Base-by-base conservation (phyloP, 2,329 filamentous ascomycete species). In the Bipolaris bicolor region DNA sequence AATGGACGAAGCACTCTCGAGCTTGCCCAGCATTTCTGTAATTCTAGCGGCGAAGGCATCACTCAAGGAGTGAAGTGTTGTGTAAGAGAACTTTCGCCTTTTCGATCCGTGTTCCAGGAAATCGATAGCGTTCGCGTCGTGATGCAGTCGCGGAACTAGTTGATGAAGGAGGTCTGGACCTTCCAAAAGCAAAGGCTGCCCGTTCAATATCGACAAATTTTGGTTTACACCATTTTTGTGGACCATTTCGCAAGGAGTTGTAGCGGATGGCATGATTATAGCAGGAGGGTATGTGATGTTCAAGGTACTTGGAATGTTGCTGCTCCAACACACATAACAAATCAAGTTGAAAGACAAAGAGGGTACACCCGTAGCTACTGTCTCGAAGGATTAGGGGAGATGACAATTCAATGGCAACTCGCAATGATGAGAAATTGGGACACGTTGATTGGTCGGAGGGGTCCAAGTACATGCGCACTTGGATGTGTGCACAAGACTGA, bases 111-210 rank as follows among this genome's bases (percentile, higher is more conserved):
- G 65, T 56, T 80, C 76, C 29, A 86, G 79, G 69, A 87, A 90
- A 55, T 92, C 88, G 60, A 93, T 82, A 7, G 90, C 90, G 5
- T 69, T 55, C 24, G 49, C 65, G 44, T 75, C 66, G 45, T 75
- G 58, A 34, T 77, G 65, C 24, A 73, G 63, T 54, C 68, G 68
- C 24, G 79, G 76, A 47, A 95, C 84, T 7, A 96, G 81, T 9
- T 90, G 75, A 72, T 89, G 87, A 18, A 89, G 80, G 16, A 87
- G 74, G 31, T 71, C 63, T 18, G 86, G 84, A 10, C 88, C 88
- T 22, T 80, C 71, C 13, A 89, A 69, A 33, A 74, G 67, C 44
- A 68, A 69, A 29, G 88, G 86, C 29, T 78, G 71, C 40, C 80
- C 76, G 71, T 90, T 90, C 52, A 86, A 72, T 63, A 88, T 68